A percentile compares a stretch with the other conserved stretches of the same genome.
Evolutionary conservation across 768 basidiomycete species (phyloP).

Genomic region (Trametes villosa): DNA sequence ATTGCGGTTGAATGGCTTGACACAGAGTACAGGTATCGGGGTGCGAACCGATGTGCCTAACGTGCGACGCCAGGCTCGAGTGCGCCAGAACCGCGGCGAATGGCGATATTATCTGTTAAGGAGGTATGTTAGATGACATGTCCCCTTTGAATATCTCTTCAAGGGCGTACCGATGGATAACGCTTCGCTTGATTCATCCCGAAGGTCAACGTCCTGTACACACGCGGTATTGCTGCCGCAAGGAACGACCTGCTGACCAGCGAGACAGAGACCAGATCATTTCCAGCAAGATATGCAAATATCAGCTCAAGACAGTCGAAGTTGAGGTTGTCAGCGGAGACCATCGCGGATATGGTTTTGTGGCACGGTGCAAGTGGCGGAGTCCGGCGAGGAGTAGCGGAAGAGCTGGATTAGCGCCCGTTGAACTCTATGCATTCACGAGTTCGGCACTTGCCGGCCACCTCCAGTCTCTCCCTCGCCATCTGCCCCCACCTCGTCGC

Average conservation of each 20-base stretch:
- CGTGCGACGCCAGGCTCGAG: constrained; percentile 57
- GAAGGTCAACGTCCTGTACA: constrained; percentile 65
- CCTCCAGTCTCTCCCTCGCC: constrained; percentile 9
- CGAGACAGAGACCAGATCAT: constrained; percentile 61
- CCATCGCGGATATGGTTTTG: constrained; percentile 45
- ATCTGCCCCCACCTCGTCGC: constrained; percentile 5
- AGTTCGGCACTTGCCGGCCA: constrained; percentile 11
- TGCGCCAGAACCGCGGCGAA: constrained; percentile 62
- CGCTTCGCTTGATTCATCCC: constrained; percentile 59
- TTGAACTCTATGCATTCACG: constrained; percentile 3
- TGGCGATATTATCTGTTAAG: constrained; percentile 53
- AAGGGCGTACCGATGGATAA: constrained; percentile 50
- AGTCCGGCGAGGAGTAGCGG: constrained; percentile 1
- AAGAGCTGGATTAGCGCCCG: constrained; percentile 8
- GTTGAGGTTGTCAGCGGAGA: constrained; percentile 68
- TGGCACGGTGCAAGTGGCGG: neutral
- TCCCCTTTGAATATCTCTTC: too few species aligned
- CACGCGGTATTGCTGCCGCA: constrained; percentile 61
- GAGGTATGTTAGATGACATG: neutral
- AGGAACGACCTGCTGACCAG: constrained; percentile 71
- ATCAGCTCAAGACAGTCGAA: constrained; percentile 77
- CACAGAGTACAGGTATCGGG: neutral
- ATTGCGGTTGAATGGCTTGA: constrained; percentile 6
- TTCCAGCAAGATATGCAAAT: constrained; percentile 52
- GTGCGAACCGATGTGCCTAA: constrained; percentile 58